phyloP scores from a whole-genome alignment of 2,329 filamentous ascomycete species.

The Gliomastix tumulicola region DNA sequence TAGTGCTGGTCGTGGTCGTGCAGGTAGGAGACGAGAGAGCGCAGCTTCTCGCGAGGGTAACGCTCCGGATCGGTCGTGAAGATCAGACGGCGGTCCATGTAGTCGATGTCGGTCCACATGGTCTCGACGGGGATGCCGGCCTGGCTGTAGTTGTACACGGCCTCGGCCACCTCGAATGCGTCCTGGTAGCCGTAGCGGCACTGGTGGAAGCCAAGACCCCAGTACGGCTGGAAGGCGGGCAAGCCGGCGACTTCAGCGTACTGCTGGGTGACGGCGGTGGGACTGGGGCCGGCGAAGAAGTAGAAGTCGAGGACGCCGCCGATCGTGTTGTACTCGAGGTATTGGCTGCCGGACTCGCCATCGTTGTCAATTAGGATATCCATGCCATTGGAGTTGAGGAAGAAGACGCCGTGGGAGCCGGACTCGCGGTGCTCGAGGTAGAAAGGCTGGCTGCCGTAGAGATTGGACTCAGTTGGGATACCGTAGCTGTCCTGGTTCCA shows the following conservation, averaged over 20 bases:
- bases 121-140: constrained; percentile 65
- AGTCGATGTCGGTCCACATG: constrained; percentile 70
- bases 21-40: constrained; percentile 58
- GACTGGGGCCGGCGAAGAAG: constrained; percentile 68
- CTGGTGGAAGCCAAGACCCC: constrained; percentile 75
- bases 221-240: constrained; percentile 76
- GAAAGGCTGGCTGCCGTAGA: constrained; percentile 72
- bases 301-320: constrained; percentile 76
- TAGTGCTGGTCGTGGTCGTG: constrained; percentile 63
- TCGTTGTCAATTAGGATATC: constrained; percentile 65
- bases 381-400: constrained; percentile 70
- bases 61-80: constrained; percentile 64
- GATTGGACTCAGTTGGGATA: constrained; percentile 55
- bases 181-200: constrained; percentile 78
- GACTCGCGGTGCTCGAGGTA: constrained; percentile 53
- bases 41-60: constrained; percentile 56
- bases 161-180: constrained; percentile 59
- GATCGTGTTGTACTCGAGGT: constrained; percentile 73
- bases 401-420: constrained; percentile 65
- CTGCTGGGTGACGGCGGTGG: constrained; percentile 59
- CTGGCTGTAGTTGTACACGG: constrained; percentile 58
- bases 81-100: constrained; percentile 49
- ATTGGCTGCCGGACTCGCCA: constrained; percentile 47
- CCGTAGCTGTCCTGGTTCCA: constrained; percentile 64
- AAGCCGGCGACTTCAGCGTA: constrained; percentile 64